Evolutionary conservation across 2,329 filamentous ascomycete species (phyloP).

Genomic region (Chaetomiaceae sp.): DNA sequence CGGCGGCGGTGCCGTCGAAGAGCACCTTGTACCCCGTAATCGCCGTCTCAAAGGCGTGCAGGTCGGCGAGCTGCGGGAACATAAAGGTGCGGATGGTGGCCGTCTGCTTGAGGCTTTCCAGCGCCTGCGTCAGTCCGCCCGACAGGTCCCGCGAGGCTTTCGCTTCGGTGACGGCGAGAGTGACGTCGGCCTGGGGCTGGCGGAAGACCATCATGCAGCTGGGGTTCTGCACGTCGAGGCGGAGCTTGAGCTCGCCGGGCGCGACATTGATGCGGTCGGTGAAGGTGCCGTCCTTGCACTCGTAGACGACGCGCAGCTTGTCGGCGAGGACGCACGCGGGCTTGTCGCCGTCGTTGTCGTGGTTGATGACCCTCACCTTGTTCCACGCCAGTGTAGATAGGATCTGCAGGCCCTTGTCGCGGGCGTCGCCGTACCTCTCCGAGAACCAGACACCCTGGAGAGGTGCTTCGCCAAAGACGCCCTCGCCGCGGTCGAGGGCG

Average conservation of each 20-base stretch:
- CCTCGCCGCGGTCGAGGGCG: conserved; percentile 60
- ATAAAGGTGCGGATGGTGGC: conserved; percentile 67
- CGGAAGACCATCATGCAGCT: conserved; percentile 62
- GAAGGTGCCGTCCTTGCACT: conserved; percentile 69
- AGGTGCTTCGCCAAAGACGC: conserved; percentile 62
- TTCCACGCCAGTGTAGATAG: conserved; percentile 57
- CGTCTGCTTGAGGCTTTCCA: conserved; percentile 51
- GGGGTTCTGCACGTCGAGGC: conserved; percentile 56
- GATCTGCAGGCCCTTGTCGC: conserved; percentile 38
- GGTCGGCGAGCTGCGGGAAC: conserved; percentile 58
- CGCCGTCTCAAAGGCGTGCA: conserved; percentile 73
- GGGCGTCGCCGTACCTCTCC: conserved; percentile 45
- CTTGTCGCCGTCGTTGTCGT: conserved; percentile 57
- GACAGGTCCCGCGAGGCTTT: conserved; percentile 56
- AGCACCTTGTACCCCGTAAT: conserved; percentile 74
- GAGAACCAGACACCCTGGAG: conserved; percentile 59
- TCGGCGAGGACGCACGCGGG: conserved; percentile 66
- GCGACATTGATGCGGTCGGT: conserved; percentile 79
- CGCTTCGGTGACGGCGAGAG: conserved; percentile 65
- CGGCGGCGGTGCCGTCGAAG: conserved; percentile 64
- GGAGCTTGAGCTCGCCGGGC: conserved; percentile 64
- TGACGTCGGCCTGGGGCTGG: conserved; percentile 69
- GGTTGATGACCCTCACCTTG: conserved; percentile 64
- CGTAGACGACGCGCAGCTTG: conserved; percentile 65
- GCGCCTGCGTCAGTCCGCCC: conserved; percentile 56